Base-by-base conservation (phyloP, 2,329 filamentous ascomycete species). In the Coniochaeta prunicola region DNA sequence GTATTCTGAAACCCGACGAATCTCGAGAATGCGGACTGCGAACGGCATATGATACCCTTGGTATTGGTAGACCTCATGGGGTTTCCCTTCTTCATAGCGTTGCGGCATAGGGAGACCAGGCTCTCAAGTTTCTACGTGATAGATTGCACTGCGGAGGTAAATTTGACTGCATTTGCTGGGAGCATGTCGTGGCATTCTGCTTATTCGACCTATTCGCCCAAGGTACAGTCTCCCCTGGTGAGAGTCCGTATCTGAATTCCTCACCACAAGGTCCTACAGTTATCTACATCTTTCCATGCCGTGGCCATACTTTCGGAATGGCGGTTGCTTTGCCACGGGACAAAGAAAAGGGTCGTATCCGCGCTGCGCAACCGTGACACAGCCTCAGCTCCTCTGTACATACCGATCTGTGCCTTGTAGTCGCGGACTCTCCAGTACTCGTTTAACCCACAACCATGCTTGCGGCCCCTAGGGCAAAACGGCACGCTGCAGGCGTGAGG, bases 1-100 rank as follows among this genome's bases (percentile, higher is more conserved):
- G 45, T 50, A 6, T 30, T 28, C 45, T 38, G 15, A 21, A 21
- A 30, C 17, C 13, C 4, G 15, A 24, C 30, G 21, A 6, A 3
- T 33, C 17, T 9, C 30, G 38, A 57, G 40, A 50, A 3, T 4
- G 26, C 3, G 26, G 4, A 42, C 17, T n/a, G 17, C 19, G 31
- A 19, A 38, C 10, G 45, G 57, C 57, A 53, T 58, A 48, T 58
- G 57, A 58, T 58, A 58, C 57, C 57, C 57, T 58, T 26, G 57
- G 36, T 58, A 58, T 28, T 50, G 12, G 24, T 17, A 28, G 24
- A 50, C 45, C 24, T 50, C 45, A 50, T 17, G 45, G 45, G 45
- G 28, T 50, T 21, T 3, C 3, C 6, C 3, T 13, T 3, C 28
- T 7, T 50, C 24, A 19, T 26, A 5, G 45, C 45, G 45, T 50